Evolutionary conservation across 2,329 filamentous ascomycete genomes (phyloP).

Genomic region (Aspergillus sp.): DNA sequence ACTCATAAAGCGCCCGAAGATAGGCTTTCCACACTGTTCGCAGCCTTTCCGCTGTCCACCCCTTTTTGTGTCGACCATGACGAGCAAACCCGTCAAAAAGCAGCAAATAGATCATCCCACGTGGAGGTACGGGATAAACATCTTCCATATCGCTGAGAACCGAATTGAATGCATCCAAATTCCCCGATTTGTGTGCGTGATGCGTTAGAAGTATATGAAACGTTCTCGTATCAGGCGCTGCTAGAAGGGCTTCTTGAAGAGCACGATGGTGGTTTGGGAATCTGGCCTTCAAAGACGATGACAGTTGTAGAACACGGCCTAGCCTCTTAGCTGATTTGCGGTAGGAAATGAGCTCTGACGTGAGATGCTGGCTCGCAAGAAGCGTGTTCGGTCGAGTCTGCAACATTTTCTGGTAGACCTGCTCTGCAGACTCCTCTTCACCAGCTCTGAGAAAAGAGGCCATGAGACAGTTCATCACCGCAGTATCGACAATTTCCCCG

Average conservation of each 20-base stretch:
- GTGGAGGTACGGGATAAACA: constrained; percentile 63
- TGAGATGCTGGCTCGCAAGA: constrained; percentile 22
- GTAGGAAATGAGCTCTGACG: constrained; percentile 38
- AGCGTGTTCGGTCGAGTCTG: constrained; percentile 46
- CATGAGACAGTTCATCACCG: constrained; percentile 84
- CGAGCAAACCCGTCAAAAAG: constrained; percentile 78
- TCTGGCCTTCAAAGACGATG: constrained; percentile 43
- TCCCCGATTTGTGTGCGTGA: constrained; percentile 66
- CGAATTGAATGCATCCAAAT: constrained; percentile 68
- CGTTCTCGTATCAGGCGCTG: constrained; percentile 74
- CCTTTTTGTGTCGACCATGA: constrained; percentile 67
- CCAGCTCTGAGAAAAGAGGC: constrained; percentile 72
- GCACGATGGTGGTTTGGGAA: constrained; percentile 57
- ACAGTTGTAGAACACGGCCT: constrained; percentile 49
- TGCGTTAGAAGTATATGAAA: constrained; percentile 78
- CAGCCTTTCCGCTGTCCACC: constrained; percentile 73
- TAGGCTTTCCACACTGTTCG: constrained; percentile 67
- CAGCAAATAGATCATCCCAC: constrained; percentile 74
- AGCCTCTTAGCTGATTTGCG: constrained; percentile 43
- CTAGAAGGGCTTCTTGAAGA: constrained; percentile 64
- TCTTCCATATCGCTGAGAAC: constrained; percentile 78
- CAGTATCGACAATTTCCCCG: constrained; percentile 84
- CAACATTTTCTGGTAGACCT: constrained; percentile 85
- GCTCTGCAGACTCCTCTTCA: constrained; percentile 73
- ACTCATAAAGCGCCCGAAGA: constrained; percentile 45